Evolutionary conservation across 345 rosid species (phyloP).

Genomic region (Pseudoturritis turrita): DNA sequence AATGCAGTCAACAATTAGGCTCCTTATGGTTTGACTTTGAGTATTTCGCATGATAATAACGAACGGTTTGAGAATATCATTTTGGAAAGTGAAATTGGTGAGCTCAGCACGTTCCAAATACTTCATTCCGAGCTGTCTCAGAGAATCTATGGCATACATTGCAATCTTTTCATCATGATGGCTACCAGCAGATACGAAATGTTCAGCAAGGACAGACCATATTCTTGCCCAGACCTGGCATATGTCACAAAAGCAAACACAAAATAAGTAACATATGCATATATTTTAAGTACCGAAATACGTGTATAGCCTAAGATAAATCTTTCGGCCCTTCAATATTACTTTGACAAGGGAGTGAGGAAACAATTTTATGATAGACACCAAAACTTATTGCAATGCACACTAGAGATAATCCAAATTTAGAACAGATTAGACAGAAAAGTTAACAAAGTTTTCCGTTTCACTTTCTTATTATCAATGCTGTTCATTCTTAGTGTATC

Average conservation of each 20-base stretch:
- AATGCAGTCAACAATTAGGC: constrained; percentile 88
- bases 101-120: constrained; percentile 90
- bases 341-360: not conserved
- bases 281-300: not conserved
- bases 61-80: constrained; percentile 92
- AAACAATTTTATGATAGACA: not conserved
- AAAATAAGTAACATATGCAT: not conserved
- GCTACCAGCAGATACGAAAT: constrained; percentile 91
- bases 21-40: constrained; percentile 67
- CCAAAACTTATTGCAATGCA: constrained; percentile 11
- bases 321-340: not conserved
- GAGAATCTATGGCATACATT: constrained; percentile 94
- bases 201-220: constrained; percentile 88
- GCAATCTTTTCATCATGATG: constrained; percentile 90
- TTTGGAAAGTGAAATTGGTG: constrained; percentile 87
- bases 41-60: constrained; percentile 89
- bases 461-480: constrained; percentile 6
- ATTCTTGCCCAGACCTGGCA: constrained; percentile 93
- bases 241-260: constrained; percentile 23
- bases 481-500: constrained; percentile 6
- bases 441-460: not conserved
- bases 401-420: not conserved
- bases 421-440: not conserved
- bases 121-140: constrained; percentile 91
- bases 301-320: not conserved